Base-by-base conservation (phyloP, 441 rosid species). In the Adansonia grandidieri region DNA sequence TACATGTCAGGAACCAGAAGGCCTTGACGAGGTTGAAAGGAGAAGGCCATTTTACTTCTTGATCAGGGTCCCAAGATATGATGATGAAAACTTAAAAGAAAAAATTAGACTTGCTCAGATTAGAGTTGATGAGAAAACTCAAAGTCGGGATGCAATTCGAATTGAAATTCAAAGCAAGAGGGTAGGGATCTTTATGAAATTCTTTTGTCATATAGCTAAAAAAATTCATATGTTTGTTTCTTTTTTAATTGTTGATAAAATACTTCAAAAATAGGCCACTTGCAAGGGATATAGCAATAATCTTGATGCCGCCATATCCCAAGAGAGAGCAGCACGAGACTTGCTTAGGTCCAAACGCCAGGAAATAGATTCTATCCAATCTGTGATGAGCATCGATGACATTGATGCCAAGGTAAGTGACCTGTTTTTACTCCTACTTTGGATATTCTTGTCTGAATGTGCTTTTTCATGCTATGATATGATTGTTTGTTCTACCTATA, bases 321-420 rank as follows among this genome's bases (percentile, higher is more conserved):
- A 90, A 87, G 97, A 91, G 76, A 88, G 82, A 80, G 78, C 92
- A 73, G 89, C 92, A 64, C 86, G 93, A 42, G 90, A 86, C 69
- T 79, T 82, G 80, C 81, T 82, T 70, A 90, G 82, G 76, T 87
- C 88, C 40, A 95, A 92, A 83, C 87, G 92, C 72, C 86, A 87
- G 82, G 96, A 92, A 82, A 88, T 93, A 47, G 98, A 92, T 17
- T 83, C 90, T 75, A 85, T 88, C 71, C 92, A 84, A 76, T 85
- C 85, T 60, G 75, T 84, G 71, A 86, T 91, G 73, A 87, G 79
- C 83, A 78, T 90, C 51, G 92, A 87, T 73, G 94, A 93, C 71
- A 91, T 92, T 83, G 93, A 81, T 85, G 75, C 81, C 51, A 83
- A 76, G 91, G 98, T 62, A 81, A 78, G 87, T 56, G 65, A 32